These are phyloP conservation scores for Penicillium roqueforti DNA, from an alignment of 495 filamentous ascomycete genomes.

Conservation along the genomic window DNA sequence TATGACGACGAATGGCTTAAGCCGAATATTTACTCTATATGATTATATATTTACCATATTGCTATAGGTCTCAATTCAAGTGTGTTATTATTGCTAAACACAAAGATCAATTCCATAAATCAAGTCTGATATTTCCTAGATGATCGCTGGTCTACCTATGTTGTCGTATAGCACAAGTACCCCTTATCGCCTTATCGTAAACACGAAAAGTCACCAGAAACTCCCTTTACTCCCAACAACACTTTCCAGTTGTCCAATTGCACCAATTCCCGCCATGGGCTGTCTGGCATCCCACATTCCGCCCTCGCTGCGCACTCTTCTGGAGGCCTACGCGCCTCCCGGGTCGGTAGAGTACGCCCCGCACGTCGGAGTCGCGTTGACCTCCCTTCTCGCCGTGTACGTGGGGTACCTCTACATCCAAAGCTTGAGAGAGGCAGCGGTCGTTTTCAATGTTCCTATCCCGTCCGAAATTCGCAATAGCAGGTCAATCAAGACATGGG, in stretches of 20 bases:
- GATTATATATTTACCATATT: background rate
- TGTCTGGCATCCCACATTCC: constrained; percentile 25
- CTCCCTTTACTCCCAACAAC: constrained; percentile 1
- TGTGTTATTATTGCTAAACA: background rate
- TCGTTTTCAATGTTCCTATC: constrained; percentile 54
- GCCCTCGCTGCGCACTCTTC: constrained; percentile 20
- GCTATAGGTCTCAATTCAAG: background rate
- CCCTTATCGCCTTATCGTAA: constrained; percentile 16
- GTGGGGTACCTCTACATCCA: constrained; percentile 36
- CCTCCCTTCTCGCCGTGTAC: constrained; percentile 35
- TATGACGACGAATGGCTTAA: background rate
- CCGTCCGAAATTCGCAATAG: constrained; percentile 53
- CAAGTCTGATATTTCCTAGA: background rate
- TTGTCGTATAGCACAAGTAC: background rate
- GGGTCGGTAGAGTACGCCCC: constrained; percentile 19
- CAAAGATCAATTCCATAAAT: background rate
- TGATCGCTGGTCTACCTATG: background rate
- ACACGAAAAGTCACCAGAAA: constrained; percentile 8
- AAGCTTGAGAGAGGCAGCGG: constrained; percentile 43
- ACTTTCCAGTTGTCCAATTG: constrained; percentile 14
- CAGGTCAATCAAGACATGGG: constrained; percentile 59
- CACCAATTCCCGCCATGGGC: constrained; percentile 28
- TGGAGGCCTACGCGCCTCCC: constrained; percentile 17
- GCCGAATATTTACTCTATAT: background rate
- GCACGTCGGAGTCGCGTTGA: constrained; percentile 27